phyloP scores from a whole-genome alignment of 1,284 basidiomycete genomes.

The Leccinum fuscescens region DNA sequence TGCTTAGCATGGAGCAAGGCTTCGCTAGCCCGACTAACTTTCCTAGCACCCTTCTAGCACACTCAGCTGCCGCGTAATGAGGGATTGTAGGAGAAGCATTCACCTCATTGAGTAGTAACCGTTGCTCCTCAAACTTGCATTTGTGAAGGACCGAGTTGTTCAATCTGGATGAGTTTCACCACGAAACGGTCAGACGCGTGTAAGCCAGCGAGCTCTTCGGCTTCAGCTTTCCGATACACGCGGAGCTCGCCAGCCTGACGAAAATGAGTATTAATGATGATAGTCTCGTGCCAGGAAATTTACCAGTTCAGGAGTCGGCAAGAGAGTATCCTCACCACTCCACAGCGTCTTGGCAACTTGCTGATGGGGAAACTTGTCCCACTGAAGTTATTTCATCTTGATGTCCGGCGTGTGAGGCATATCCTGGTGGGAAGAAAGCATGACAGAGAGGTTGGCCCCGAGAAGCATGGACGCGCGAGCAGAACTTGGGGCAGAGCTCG shows the following conservation, averaged over 20 bases:
- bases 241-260: constrained; percentile 85
- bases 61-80: constrained; percentile 7
- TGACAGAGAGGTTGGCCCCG: constrained; percentile 53
- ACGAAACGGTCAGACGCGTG: constrained; percentile 96
- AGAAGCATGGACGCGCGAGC: constrained; percentile 60
- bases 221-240: constrained; percentile 83
- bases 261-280: constrained; percentile 15
- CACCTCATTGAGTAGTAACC: constrained; percentile 71
- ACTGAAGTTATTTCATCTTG: constrained; percentile 92
- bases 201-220: constrained; percentile 84
- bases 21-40: constrained; percentile 78
- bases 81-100: constrained; percentile 21
- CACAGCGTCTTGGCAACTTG: too few species aligned
- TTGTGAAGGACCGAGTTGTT: constrained; percentile 91
- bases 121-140: constrained; percentile 81
- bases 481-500: constrained; percentile 46
- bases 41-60: constrained; percentile 65
- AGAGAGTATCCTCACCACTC: constrained; percentile 7
- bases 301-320: constrained; percentile 89
- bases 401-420: constrained; percentile 80
- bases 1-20: constrained; percentile 73
- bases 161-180: constrained; percentile 95
- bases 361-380: too few species aligned
- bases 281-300: constrained; percentile 12
- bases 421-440: constrained; percentile 76